These are phyloP conservation scores for Rhododendron vialii DNA, from an alignment of 148 eudicot genomes.

Conservation along the genomic window DNA sequence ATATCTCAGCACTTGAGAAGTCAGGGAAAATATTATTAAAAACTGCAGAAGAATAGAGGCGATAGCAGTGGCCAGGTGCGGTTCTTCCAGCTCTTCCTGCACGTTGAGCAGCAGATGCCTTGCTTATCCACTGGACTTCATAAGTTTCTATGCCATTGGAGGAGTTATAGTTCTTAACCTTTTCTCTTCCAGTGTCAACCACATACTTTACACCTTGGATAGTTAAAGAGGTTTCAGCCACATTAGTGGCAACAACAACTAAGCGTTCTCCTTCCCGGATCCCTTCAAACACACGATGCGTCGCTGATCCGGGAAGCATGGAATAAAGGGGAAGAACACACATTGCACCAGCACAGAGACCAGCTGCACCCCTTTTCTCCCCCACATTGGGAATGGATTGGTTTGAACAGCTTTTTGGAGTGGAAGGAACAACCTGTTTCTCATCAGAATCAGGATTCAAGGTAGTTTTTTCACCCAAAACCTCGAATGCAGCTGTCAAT, in stretches of 20 bases:
- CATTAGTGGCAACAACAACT: conserved; percentile 91
- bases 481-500: conserved; percentile 70
- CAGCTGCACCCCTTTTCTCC: conserved; percentile 17
- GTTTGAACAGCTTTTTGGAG: conserved; percentile 19
- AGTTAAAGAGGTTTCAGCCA: conserved; percentile 94
- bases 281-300: conserved; percentile 72
- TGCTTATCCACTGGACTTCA: conserved; percentile 89
- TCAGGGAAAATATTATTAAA: conserved; percentile 52
- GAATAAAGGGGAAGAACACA: conserved; percentile 86
- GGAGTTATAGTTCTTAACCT: conserved; percentile 70
- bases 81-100: conserved; percentile 99
- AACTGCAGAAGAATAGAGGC: conserved; percentile 74
- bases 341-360: conserved; percentile 46
- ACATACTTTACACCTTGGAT: conserved; percentile 93
- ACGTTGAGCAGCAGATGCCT: conserved; percentile 90
- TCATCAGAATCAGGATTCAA: conserved; percentile 20
- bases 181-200: conserved; percentile 91
- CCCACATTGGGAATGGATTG: conserved; percentile 7
- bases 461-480: conserved; percentile 48
- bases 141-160: conserved; percentile 83
- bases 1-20: conserved; percentile 72
- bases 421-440: conserved; percentile 11
- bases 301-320: conserved; percentile 84
- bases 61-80: conserved; percentile 92
- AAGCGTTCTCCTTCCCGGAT: conserved; percentile 70